Conservation (phyloP, 2,329 filamentous ascomycete species). For the Neonectria faginata region DNA sequence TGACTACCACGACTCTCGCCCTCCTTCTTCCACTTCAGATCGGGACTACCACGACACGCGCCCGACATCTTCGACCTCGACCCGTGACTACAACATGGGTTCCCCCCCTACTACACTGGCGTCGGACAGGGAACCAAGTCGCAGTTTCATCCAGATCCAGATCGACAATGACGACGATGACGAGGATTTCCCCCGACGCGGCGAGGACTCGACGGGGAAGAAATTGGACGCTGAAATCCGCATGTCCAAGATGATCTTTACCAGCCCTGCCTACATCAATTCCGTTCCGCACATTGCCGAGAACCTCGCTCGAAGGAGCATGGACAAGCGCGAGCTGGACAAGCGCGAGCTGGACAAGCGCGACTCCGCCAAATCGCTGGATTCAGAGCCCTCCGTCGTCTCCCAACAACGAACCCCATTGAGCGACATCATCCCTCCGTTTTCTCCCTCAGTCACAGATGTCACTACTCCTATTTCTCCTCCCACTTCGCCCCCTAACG, state of each 20-base stretch:
- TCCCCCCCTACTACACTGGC: constrained; percentile 51
- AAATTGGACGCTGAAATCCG: constrained; percentile 54
- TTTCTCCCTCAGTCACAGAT: constrained; percentile 28
- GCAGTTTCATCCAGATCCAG: constrained; percentile 22
- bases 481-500: constrained; percentile 23
- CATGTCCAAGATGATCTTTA: constrained; percentile 56
- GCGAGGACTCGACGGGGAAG: constrained; percentile 31
- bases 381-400: constrained; percentile 49
- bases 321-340: constrained; percentile 59
- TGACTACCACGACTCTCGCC: constrained; percentile 32
- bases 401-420: constrained; percentile 38
- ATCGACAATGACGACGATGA: constrained; percentile 34
- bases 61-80: constrained; percentile 14
- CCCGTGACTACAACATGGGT: constrained; percentile 21
- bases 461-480: constrained; percentile 32
- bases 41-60: constrained; percentile 3
- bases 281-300: constrained; percentile 55
- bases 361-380: constrained; percentile 64
- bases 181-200: constrained; percentile 36
- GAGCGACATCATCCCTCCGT: constrained; percentile 12
- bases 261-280: constrained; percentile 53
- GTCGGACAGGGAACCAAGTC: constrained; percentile 49
- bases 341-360: constrained; percentile 62
- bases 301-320: constrained; percentile 43
- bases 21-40: constrained; percentile 54